Percentiles rank a stretch among this genome's conserved stretches.
Conservation (phyloP, 192 early-diverging fungal species). For the Gaertneriomyces sp. region DNA sequence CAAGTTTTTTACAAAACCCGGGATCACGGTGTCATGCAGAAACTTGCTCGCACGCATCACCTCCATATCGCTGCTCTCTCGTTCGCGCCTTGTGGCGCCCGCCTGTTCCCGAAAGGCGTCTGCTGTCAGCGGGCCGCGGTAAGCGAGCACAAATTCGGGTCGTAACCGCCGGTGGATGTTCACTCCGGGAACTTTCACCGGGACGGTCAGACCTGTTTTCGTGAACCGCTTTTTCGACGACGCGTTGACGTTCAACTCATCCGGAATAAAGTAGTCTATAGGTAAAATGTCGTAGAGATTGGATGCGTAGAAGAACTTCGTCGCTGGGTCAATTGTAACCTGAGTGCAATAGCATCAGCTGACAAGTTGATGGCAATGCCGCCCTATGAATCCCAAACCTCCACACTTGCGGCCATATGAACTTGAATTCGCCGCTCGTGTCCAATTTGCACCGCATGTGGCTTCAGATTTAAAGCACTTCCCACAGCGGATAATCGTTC, state of each 20-base stretch:
- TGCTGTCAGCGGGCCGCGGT: slow-evolving; percentile 22
- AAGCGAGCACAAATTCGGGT: slow-evolving; percentile 45
- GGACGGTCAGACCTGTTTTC: background rate
- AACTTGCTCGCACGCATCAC: slow-evolving; percentile 35
- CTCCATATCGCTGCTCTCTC: slow-evolving; percentile 43
- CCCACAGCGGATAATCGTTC: slow-evolving; percentile 33
- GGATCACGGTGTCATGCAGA: slow-evolving; percentile 46
- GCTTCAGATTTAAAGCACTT: slow-evolving; percentile 38
- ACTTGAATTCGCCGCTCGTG: slow-evolving; percentile 45
- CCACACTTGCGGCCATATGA: slow-evolving; percentile 31
- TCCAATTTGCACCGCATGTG: slow-evolving; percentile 48
- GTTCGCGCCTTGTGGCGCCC: slow-evolving; percentile 42
- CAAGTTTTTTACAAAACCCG: slow-evolving; percentile 39
- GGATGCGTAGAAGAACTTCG: slow-evolving; percentile 38
- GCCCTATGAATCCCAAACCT: slow-evolving; percentile 28
- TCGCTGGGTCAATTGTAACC: slow-evolving; percentile 37
- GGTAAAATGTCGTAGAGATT: slow-evolving; percentile 47
- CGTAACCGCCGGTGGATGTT: slow-evolving; percentile 36
- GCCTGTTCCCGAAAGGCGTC: slow-evolving; percentile 42
- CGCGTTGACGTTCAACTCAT: slow-evolving; percentile 5
- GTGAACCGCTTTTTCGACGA: background rate
- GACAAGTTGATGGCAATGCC: too few species aligned
- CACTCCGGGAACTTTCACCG: background rate
- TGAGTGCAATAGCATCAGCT: background rate
- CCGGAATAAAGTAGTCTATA: slow-evolving; percentile 33